These are phyloP conservation scores for Brassica hybrid DNA, from an alignment of 441 rosid genomes.

Conservation along the genomic window DNA sequence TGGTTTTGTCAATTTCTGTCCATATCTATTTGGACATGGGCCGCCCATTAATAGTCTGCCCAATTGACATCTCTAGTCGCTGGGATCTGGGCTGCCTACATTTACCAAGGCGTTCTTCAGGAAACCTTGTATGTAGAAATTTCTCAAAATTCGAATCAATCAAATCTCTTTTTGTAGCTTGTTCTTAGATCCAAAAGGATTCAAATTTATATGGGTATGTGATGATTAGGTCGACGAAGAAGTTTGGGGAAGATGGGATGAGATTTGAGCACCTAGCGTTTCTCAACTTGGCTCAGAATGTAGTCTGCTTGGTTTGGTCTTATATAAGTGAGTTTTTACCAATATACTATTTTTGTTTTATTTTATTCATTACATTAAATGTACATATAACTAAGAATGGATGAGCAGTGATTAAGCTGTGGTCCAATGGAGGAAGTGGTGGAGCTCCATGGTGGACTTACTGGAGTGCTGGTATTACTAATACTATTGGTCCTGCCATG, in stretches of 20 bases:
- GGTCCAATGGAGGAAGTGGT: conserved; percentile 67
- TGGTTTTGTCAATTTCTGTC: too few species aligned
- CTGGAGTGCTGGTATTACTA: conserved; percentile 98
- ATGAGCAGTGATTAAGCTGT: conserved; percentile 79
- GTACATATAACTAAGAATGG: neutral
- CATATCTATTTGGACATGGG: too few species aligned
- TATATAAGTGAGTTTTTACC: conserved; percentile 68
- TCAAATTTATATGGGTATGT: neutral
- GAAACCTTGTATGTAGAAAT: conserved; percentile 76
- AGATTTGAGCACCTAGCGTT: conserved; percentile 94
- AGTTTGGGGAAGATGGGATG: conserved; percentile 82
- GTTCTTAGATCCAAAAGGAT: neutral
- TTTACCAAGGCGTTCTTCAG: conserved; percentile 95
- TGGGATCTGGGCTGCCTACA: conserved; percentile 97
- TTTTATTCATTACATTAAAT: neutral
- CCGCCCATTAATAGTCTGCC: too few species aligned
- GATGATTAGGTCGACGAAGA: conserved; percentile 76
- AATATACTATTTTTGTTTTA: neutral
- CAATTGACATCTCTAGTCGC: too few species aligned
- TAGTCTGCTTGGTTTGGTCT: conserved; percentile 89
- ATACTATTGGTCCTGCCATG: conserved; percentile 97
- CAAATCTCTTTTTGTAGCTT: neutral
- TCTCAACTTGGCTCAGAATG: conserved; percentile 89
- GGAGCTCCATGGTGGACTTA: conserved; percentile 98
- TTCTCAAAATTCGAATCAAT: neutral